Percentiles rank a stretch among this genome's conserved stretches.
Evolutionary conservation across 192 early-diverging fungal genomes (phyloP).

Genomic region (Coemansia erecta): DNA sequence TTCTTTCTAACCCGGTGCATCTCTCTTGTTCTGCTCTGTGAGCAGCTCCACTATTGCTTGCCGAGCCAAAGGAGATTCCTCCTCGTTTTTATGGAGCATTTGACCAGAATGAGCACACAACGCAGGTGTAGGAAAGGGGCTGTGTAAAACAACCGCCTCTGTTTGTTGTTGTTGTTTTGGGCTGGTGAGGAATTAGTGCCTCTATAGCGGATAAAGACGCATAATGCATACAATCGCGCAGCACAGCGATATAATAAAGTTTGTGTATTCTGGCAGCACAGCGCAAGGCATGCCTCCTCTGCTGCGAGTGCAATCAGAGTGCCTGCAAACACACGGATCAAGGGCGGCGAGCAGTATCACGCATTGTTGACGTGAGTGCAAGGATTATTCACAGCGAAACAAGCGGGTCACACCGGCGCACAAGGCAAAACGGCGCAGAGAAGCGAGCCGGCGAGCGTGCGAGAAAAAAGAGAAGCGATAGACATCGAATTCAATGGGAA

Average conservation of each 20-base stretch:
- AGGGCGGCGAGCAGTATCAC: background rate
- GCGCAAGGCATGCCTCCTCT: too few relatives aligned
- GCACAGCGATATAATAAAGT: background rate
- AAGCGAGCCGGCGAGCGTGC: background rate
- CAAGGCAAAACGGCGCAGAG: background rate
- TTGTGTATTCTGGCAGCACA: too few relatives aligned
- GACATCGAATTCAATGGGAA: background rate
- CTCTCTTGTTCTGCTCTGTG: background rate
- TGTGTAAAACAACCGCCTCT: background rate
- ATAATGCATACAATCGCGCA: slow-evolving; percentile 5
- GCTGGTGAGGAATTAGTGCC: background rate
- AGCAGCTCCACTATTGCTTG: too few relatives aligned
- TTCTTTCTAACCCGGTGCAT: background rate
- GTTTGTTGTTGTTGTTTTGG: background rate
- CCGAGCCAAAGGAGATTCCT: background rate
- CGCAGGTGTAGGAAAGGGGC: background rate
- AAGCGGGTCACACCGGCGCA: background rate
- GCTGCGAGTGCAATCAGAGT: background rate
- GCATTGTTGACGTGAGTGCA: too few relatives aligned
- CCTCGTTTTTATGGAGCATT: slow-evolving; percentile 2
- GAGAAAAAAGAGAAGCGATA: background rate
- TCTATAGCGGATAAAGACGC: background rate
- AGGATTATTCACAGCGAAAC: background rate
- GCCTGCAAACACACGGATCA: slow-evolving; percentile 4
- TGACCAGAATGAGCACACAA: background rate